These are phyloP conservation scores for Hortiboletus rubellus DNA, from an alignment of 1,284 basidiomycete genomes.

Conservation along the genomic window DNA sequence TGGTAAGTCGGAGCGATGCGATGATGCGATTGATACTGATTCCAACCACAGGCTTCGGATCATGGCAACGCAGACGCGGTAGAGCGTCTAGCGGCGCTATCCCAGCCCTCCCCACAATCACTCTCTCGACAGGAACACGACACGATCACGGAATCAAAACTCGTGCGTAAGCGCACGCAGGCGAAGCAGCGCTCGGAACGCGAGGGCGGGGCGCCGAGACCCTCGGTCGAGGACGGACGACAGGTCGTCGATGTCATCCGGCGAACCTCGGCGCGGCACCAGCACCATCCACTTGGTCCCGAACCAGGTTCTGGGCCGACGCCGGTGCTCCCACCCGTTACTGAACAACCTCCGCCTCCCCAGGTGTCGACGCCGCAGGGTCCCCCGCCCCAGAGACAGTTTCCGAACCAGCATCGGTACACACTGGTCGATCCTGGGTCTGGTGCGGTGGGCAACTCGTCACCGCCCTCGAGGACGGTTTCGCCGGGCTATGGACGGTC, in stretches of 20 bases:
- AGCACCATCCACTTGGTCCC: too few relatives aligned
- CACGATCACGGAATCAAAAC: constrained; percentile 70
- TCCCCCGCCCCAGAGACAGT: constrained; percentile 9
- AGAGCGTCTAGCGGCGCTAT: constrained; percentile 72
- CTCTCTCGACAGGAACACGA: constrained; percentile 83
- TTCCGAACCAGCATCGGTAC: constrained; percentile 41
- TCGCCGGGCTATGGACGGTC: constrained; percentile 28
- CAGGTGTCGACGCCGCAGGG: too few relatives aligned
- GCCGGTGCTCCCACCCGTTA: constrained; percentile 11
- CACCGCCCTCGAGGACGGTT: constrained; percentile 15
- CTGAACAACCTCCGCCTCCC: constrained; percentile 7
- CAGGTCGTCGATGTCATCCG: constrained; percentile 44
- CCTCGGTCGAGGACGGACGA: constrained; percentile 23
- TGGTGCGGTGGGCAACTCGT: constrained; percentile 3
- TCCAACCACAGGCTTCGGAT: constrained; percentile 52
- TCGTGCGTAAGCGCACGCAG: constrained; percentile 82
- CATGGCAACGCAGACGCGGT: constrained; percentile 82
- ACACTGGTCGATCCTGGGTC: constrained; percentile 42
- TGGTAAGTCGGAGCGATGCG: constrained; percentile 39
- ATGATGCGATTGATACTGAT: neutral
- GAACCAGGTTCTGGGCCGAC: neutral
- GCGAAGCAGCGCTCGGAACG: constrained; percentile 72
- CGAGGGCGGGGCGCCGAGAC: constrained; percentile 19
- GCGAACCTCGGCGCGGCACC: constrained; percentile 37
- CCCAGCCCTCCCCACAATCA: constrained; percentile 54